Percentiles rank a stretch among this genome's conserved stretches.
Conservation (phyloP, 768 basidiomycete genomes). For the Cubamyces sp. region DNA sequence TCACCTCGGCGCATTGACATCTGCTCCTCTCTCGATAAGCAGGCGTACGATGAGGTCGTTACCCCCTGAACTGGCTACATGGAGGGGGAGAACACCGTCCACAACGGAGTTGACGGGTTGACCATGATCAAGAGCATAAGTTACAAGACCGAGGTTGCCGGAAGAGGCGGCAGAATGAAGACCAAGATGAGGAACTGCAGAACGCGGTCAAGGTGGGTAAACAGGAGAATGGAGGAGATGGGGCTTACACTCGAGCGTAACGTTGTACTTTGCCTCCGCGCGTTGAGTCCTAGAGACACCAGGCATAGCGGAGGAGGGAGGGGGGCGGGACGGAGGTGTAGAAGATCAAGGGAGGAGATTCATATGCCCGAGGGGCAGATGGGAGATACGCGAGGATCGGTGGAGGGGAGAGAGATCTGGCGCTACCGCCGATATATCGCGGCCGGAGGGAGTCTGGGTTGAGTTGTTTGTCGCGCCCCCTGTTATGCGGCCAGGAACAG, state of each 20-base stretch:
- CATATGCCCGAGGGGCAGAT: conserved; percentile 9
- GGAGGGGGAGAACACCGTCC: conserved; percentile 95
- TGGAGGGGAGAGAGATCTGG: conserved; percentile 14
- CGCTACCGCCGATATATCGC: conserved; percentile 15
- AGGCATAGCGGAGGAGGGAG: conserved; percentile 36
- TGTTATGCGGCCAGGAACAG: conserved; percentile 6
- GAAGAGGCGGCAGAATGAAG: conserved; percentile 77
- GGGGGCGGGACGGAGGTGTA: background rate
- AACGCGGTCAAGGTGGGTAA: background rate
- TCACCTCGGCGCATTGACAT: conserved; percentile 94
- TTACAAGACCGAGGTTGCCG: conserved; percentile 91
- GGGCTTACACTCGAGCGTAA: conserved; percentile 53
- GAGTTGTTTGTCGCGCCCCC: conserved; percentile 1
- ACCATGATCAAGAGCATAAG: conserved; percentile 90
- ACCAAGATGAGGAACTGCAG: conserved; percentile 72
- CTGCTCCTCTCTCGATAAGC: conserved; percentile 93
- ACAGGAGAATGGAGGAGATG: background rate
- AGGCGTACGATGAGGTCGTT: conserved; percentile 86
- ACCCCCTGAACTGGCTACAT: conserved; percentile 92
- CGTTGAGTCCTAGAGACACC: conserved; percentile 42
- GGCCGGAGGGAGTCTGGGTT: conserved; percentile 8
- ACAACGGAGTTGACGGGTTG: conserved; percentile 97
- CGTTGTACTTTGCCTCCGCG: conserved; percentile 55
- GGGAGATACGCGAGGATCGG: conserved; percentile 20
- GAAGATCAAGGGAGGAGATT: conserved; percentile 6